Evolutionary conservation across 768 basidiomycete genomes (phyloP).

Genomic region (Xerocomellus intermedius): DNA sequence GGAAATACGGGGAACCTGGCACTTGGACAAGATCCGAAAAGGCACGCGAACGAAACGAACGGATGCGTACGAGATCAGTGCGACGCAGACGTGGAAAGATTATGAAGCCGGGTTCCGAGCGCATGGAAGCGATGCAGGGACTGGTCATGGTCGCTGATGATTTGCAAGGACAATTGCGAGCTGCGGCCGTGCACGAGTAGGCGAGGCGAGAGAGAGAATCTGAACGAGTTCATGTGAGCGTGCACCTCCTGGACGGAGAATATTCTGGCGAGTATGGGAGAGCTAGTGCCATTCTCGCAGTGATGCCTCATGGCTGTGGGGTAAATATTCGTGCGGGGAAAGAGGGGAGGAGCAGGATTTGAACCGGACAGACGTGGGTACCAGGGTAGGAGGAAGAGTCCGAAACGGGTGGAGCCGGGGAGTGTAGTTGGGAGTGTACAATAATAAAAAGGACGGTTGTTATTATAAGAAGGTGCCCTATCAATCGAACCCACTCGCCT

Average conservation of each 20-base stretch:
- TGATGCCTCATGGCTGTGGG: constrained; percentile 23
- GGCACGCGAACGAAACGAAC: constrained; percentile 1
- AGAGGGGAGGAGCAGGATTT: constrained; percentile 11
- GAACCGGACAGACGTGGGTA: not conserved
- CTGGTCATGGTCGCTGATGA: not conserved
- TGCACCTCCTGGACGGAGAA: not conserved
- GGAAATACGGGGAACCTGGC: constrained; percentile 11
- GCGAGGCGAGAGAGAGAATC: not conserved
- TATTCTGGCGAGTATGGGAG: not conserved
- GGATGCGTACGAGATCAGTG: not conserved
- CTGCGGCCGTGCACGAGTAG: not conserved
- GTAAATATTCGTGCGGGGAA: constrained; percentile 25
- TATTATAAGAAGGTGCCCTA: constrained; percentile 9
- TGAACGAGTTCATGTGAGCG: not conserved
- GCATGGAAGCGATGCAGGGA: constrained; percentile 5
- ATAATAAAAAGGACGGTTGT: too few species aligned
- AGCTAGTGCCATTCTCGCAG: not conserved
- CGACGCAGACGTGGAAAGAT: constrained; percentile 4
- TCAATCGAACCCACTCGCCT: constrained; percentile 8
- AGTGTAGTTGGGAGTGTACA: too few species aligned
- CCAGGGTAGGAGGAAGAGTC: not conserved
- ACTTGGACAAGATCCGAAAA: constrained; percentile 9
- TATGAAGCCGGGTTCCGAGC: constrained; percentile 4
- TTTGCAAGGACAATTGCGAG: too few species aligned
- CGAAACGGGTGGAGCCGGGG: not conserved